Base-by-base conservation (phyloP, 176 grass and related monocot species). In the Triticum dicoccoides region DNA sequence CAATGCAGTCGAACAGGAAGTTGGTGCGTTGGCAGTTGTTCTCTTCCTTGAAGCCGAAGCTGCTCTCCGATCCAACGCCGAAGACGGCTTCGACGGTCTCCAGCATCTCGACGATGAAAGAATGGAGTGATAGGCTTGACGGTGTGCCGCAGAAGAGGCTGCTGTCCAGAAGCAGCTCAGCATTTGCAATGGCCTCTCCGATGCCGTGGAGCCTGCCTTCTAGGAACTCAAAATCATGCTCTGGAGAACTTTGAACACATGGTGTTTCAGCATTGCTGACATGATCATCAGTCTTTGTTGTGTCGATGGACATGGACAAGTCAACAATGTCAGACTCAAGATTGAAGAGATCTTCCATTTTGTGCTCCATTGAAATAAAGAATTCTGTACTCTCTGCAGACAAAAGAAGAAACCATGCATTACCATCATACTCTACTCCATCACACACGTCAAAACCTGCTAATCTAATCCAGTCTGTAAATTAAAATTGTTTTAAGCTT, bases 1-100 rank as follows among this genome's bases (percentile, higher is more conserved):
- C 65, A 18, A 98, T 93, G 88, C 93, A 95, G 82, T 98, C 91
- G 11, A 94, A 95, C 13, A 98, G 42, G 72, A 93, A 93, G 63
- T 92, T 90, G 29, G 78, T 89, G 2, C 83, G 77, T 9, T 84
- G 83, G 66, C 78, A 85, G 3, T 61, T 77, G 66, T 85, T 85
- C 20, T 91, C 89, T 49, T 90, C 88, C 25, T 81, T 76, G 61
- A 85, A 61, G 30, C 52, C 78, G 4, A 54, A 38, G 38, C 13
- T 37, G 38, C n/a, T 73, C 18, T 77, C 80, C 14, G 76, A 9
- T 63, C 38, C 83, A 62, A 5, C 70, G 79, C 84, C 82, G 21
- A 71, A 77, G 56, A 59, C 20, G 18, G 59, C 65, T 13, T 80
- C 52, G n/a, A 85, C 44, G 56, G 58, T 39, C 72, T 89, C 89